phyloP scores from a whole-genome alignment of 2,329 filamentous ascomycete genomes.

The Exophiala calicioides region DNA sequence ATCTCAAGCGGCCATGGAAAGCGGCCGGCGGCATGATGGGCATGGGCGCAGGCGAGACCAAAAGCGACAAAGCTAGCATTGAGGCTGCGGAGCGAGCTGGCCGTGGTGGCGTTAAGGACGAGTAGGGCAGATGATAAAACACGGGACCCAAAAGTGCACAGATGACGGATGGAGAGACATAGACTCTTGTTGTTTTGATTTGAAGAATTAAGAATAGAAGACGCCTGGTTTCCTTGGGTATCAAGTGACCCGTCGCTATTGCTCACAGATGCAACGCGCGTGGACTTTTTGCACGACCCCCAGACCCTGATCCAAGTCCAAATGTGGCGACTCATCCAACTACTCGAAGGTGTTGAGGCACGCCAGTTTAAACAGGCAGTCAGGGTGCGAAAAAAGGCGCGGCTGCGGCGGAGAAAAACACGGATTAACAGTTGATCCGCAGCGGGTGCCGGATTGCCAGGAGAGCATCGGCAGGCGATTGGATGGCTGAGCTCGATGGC shows the following conservation, averaged over 20 bases:
- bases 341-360: too few relatives aligned
- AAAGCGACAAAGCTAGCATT: conserved; percentile 85
- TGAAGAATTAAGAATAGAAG: too few relatives aligned
- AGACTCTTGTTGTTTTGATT: too few relatives aligned
- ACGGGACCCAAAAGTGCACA: not conserved
- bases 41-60: conserved; percentile 66
- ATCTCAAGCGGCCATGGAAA: conserved; percentile 97
- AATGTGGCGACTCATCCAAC: too few relatives aligned
- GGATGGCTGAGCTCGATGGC: conserved; percentile 4
- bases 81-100: conserved; percentile 53
- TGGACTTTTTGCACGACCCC: too few relatives aligned
- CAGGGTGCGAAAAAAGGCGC: conserved; percentile 15
- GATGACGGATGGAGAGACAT: too few relatives aligned
- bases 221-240: too few relatives aligned
- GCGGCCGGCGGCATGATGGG: conserved; percentile 77
- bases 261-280: too few relatives aligned
- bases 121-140: too few relatives aligned
- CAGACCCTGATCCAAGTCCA: too few relatives aligned
- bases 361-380: too few relatives aligned
- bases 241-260: too few relatives aligned
- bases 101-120: conserved; percentile 53
- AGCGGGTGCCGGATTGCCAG: conserved; percentile 16
- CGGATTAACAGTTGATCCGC: conserved; percentile 25
- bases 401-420: conserved; percentile 12
- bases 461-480: conserved; percentile 14